Evolutionary conservation across 495 filamentous ascomycete genomes (phyloP), one percentile per base, ranked within the genome.

Genomic region (Penicillium silybi): DNA sequence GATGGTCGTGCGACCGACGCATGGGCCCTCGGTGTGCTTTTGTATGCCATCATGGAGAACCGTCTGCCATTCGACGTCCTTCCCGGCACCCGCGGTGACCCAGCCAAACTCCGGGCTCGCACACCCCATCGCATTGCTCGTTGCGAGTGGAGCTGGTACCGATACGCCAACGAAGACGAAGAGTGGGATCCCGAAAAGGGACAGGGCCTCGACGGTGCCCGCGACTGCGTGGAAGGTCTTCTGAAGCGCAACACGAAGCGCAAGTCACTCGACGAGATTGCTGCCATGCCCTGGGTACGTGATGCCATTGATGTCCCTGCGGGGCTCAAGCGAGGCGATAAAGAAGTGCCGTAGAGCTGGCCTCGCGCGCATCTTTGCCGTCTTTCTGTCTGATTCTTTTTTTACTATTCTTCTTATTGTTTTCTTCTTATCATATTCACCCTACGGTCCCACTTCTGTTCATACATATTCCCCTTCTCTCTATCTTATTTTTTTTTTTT

Each of bases 61-160:
- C 80, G 92, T 40, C 72, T 98, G 34, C 95, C 93, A 0, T 98
- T 98, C 54, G 93, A 98, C 66, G 88, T 89, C 6, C 73, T 83
- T 1, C 88, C 92, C 0, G 84, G 84, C 10, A 85, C 85, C 37
- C 76, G 81, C 35, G 87, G 89, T 47, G 83, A 80, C 40, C 80
- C 88, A 59, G 77, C 82, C 57, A 77, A 79, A 57, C 82, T 88
- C 69, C 79, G 87, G 43, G 84, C 80, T 56, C 80, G 88, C 8
- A 91, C 90, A 0, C 88, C 85, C 26, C 95, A 98, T 65, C 84
- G 90, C n/a, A 97, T 98, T 49, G 93, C 95, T 5, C 77, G 93
- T 11, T 86, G 87, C 41, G 93, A 98, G 57, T 98, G 93, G 93
- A 79, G 85, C 18, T 98, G 93, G 93, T 84, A 86, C 46, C 84